A percentile compares a stretch with the other conserved stretches of the same genome.
Conservation (phyloP, 805 yeast species). For the Candida odintsovae region DNA sequence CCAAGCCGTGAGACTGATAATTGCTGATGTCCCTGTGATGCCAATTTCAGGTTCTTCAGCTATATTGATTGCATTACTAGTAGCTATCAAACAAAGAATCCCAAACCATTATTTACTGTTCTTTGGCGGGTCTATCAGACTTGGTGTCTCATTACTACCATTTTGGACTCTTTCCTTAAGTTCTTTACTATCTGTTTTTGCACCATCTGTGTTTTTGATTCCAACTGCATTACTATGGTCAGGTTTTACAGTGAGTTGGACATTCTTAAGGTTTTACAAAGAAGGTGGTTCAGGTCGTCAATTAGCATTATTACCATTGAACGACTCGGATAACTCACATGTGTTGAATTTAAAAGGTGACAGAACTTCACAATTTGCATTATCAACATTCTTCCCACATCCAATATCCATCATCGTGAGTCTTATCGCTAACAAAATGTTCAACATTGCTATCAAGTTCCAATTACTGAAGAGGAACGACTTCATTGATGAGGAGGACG, state of each 20-base stretch:
- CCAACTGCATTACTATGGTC: conserved; percentile 10
- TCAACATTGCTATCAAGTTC: conserved; percentile 20
- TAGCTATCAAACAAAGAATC: conserved; percentile 50
- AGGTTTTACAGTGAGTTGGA: conserved; percentile 36
- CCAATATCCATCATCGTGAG: conserved; percentile 30
- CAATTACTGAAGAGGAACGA: conserved; percentile 20
- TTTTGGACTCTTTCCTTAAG: conserved; percentile 22
- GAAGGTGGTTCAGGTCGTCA: conserved; percentile 38
- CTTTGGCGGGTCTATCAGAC: conserved; percentile 38
- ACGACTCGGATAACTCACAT: conserved; percentile 27
- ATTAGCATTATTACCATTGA: conserved; percentile 34
- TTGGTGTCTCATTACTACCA: conserved; percentile 24
- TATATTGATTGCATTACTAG: conserved; percentile 39
- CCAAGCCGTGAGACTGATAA: neutral
- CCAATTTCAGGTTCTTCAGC: conserved; percentile 16
- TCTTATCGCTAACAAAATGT: conserved; percentile 16
- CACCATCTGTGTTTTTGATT: conserved; percentile 5
- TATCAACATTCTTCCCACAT: conserved; percentile 36
- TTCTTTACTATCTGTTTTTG: conserved; percentile 16
- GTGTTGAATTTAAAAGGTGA: conserved; percentile 18
- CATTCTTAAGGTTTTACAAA: conserved; percentile 33
- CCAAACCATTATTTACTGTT: conserved; percentile 47
- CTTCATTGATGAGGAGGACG: conserved; percentile 22
- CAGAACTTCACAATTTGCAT: conserved; percentile 21
- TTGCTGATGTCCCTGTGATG: conserved; percentile 3